phyloP scores from a whole-genome alignment of 2,329 filamentous ascomycete species.

The Botrytis porri region DNA sequence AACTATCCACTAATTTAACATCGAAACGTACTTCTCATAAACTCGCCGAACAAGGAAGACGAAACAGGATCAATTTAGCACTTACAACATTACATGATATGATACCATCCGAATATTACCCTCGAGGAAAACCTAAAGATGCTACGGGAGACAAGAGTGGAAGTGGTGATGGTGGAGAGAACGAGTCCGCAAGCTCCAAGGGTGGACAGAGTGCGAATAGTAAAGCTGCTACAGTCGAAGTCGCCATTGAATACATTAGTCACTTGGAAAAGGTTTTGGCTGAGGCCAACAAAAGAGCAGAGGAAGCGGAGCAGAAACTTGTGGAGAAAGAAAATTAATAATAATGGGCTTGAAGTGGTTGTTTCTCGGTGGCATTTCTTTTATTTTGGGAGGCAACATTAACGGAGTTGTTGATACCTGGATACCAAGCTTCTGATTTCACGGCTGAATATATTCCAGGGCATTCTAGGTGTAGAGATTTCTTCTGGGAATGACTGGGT shows the following conservation, averaged over 20 bases:
- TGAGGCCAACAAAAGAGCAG: conserved; percentile 60
- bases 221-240: conserved; percentile 96
- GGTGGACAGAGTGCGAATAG: conserved; percentile 63
- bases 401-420: conserved; percentile 20
- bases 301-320: conserved; percentile 35
- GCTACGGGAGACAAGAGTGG: conserved; percentile 40
- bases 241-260: conserved; percentile 94
- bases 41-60: conserved; percentile 90
- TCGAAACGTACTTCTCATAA: conserved; percentile 98
- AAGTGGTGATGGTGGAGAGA: conserved; percentile 47
- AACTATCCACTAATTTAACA: conserved; percentile 87
- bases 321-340: conserved; percentile 20
- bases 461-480: background rate
- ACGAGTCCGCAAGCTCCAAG: conserved; percentile 45
- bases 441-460: background rate
- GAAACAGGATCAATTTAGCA: conserved; percentile 93
- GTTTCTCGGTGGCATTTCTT: background rate
- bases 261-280: conserved; percentile 71
- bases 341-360: background rate
- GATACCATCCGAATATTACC: conserved; percentile 53
- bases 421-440: conserved; percentile 12
- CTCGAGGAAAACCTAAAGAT: conserved; percentile 48
- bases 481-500: background rate
- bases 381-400: background rate
- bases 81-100: conserved; percentile 69